phyloP scores from a whole-genome alignment of 2,329 filamentous ascomycete species.

The Botrytis elliptica region DNA sequence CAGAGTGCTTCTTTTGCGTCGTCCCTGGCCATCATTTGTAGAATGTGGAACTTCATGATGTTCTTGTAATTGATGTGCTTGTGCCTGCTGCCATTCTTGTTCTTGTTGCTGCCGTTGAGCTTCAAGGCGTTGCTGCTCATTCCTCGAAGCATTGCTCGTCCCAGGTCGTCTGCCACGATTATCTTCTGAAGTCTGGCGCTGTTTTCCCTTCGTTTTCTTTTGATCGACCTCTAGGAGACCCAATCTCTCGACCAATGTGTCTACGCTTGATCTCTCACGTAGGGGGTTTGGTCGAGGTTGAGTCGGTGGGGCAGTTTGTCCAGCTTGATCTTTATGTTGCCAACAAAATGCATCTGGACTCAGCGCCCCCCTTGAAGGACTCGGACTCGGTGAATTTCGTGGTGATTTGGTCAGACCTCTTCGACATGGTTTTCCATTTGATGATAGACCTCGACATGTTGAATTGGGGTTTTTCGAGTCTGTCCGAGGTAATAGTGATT shows the following conservation, averaged over 20 bases:
- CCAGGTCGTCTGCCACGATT: slow-evolving; percentile 16
- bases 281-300: slow-evolving; percentile 33
- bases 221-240: slow-evolving; percentile 64
- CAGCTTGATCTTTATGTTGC: slow-evolving; percentile 84
- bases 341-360: slow-evolving; percentile 67
- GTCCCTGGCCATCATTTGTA: slow-evolving; percentile 3
- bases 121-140: slow-evolving; percentile 29
- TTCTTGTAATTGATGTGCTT: slow-evolving; percentile 1
- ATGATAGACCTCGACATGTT: slow-evolving; percentile 86
- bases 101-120: slow-evolving; percentile 19
- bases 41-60: neutral
- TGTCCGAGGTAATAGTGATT: slow-evolving; percentile 72
- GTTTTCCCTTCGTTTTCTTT: slow-evolving; percentile 28
- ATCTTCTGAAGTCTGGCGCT: slow-evolving; percentile 27
- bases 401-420: slow-evolving; percentile 57
- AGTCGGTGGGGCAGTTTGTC: slow-evolving; percentile 41
- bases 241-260: slow-evolving; percentile 79
- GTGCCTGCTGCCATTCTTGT: slow-evolving; percentile 7
- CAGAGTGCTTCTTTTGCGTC: slow-evolving; percentile 30
- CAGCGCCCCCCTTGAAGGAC: slow-evolving; percentile 29
- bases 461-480: slow-evolving; percentile 82
- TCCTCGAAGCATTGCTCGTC: slow-evolving; percentile 30
- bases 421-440: slow-evolving; percentile 79
- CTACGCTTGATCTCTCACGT: slow-evolving; percentile 69
- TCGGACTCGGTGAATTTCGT: slow-evolving; percentile 34